A percentile compares a stretch with the other conserved stretches of the same genome.
These are phyloP conservation scores for Coemansia sp. DNA, from an alignment of 192 early-diverging fungal genomes.

Conservation along the genomic window DNA sequence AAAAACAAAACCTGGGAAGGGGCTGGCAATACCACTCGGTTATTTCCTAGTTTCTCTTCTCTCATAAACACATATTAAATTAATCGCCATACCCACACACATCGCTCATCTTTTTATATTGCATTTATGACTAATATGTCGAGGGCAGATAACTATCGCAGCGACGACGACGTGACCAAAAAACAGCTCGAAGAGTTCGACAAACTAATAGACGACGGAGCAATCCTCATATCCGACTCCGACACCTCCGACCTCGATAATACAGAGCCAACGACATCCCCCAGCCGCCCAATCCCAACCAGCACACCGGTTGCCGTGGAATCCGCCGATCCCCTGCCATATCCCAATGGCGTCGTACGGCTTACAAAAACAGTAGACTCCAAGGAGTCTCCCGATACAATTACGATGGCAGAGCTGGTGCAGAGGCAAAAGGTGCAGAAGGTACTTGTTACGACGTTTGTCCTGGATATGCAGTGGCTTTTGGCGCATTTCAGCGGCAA, in stretches of 20 bases:
- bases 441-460: slow-evolving; percentile 57
- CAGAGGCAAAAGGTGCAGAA: slow-evolving; percentile 40
- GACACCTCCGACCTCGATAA: no score
- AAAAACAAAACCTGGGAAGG: no score
- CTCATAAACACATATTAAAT: no score
- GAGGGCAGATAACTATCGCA: not conserved
- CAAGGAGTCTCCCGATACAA: not conserved
- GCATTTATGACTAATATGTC: not conserved
- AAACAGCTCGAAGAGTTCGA: slow-evolving; percentile 24
- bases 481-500: slow-evolving; percentile 28
- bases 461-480: slow-evolving; percentile 55
- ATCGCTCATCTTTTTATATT: no score
- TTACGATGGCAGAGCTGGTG: slow-evolving; percentile 13
- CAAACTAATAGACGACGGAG: slow-evolving; percentile 14
- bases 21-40: no score
- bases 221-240: slow-evolving; percentile 23
- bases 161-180: slow-evolving; percentile 12
- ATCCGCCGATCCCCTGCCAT: no score
- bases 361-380: slow-evolving; percentile 20
- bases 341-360: slow-evolving; percentile 21
- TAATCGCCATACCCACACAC: no score
- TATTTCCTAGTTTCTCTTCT: no score
- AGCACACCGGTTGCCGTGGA: no score
- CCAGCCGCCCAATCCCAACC: no score
- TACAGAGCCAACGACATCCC: no score